These are phyloP conservation scores for Skeletonema grethae DNA, from an alignment of 108 stramenopile species.

Conservation along the genomic window DNA sequence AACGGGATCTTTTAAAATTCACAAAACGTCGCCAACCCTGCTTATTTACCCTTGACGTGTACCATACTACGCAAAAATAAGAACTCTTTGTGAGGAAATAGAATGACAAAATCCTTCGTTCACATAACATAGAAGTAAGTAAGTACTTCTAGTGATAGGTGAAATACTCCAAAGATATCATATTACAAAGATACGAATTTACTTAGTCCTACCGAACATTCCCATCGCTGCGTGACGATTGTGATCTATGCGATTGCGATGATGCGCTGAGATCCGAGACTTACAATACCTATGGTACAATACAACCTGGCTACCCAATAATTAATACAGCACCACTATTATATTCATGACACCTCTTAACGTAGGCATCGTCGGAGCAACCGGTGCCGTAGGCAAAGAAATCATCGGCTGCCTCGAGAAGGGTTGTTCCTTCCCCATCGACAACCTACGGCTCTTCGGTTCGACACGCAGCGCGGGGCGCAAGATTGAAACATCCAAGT, in stretches of 20 bases:
- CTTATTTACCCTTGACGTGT: too few relatives aligned
- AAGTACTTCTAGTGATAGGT: too few relatives aligned
- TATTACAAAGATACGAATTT: background rate
- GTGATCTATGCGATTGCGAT: too few relatives aligned
- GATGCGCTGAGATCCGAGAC: too few relatives aligned
- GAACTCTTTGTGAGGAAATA: background rate
- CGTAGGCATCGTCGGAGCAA: slow-evolving; percentile 96
- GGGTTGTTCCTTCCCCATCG: slow-evolving; percentile 66
- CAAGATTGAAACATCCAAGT: slow-evolving; percentile 52
- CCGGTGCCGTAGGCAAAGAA: slow-evolving; percentile 98
- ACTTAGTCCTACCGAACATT: background rate
- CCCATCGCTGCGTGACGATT: background rate
- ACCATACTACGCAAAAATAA: background rate
- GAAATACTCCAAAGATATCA: background rate
- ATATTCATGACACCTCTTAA: slow-evolving; percentile 18
- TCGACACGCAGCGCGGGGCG: slow-evolving; percentile 84
- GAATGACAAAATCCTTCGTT: too few relatives aligned
- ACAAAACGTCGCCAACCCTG: too few relatives aligned
- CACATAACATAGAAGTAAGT: too few relatives aligned
- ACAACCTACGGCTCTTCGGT: slow-evolving; percentile 85
- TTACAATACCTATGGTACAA: too few relatives aligned
- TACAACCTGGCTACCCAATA: too few relatives aligned
- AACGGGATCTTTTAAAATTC: too few relatives aligned
- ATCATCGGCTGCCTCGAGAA: slow-evolving; percentile 86
- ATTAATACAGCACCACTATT: too few relatives aligned